Evolutionary conservation across 768 basidiomycete species (phyloP), one percentile per base, ranked within the genome.

Genomic region (Hygrocybe punicea): DNA sequence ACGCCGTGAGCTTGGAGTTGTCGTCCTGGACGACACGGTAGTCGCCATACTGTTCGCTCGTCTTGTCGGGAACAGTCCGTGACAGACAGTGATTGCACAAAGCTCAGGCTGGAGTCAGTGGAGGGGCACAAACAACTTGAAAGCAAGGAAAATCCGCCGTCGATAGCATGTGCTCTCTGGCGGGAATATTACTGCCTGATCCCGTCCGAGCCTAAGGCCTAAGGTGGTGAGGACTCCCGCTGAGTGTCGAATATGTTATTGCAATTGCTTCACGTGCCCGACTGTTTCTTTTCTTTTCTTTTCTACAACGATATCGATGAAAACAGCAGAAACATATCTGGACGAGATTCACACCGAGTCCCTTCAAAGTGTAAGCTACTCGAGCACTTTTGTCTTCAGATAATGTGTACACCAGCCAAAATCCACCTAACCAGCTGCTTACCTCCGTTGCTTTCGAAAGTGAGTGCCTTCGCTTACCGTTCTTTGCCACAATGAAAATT

Each of bases 1-100:
- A 71, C 76, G 66, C 56, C 83, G 81, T 64, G 81, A 77, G 57
- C 78, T 68, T 33, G 78, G 71, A 29, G 82, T 75, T 47, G 78
- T 75, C 49, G 76, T 68, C 62, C 79, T 74, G 55, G 81, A 69
- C 49, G 80, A 71, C 45, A 80, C 70, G 53, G 74, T 75, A 57
- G 79, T 76, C 68, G 83, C 76, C 76, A 75, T 78, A 61, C 56
- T 51, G n/a, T n/a, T n/a, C n/a, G n/a, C n/a, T n/a, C n/a, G n/a
- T n/a, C n/a, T n/a, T n/a, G n/a, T n/a, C n/a, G n/a, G n/a, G n/a
- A n/a, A n/a, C n/a, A n/a, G n/a, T n/a, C n/a, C n/a, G n/a, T n/a
- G n/a, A n/a, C n/a, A n/a, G n/a, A n/a, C n/a, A n/a, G n/a, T n/a
- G n/a, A n/a, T n/a, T n/a, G n/a, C n/a, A n/a, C n/a, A n/a, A n/a